Conservation (phyloP, 2,329 filamentous ascomycete genomes). For the Botrytis tulipae region DNA sequence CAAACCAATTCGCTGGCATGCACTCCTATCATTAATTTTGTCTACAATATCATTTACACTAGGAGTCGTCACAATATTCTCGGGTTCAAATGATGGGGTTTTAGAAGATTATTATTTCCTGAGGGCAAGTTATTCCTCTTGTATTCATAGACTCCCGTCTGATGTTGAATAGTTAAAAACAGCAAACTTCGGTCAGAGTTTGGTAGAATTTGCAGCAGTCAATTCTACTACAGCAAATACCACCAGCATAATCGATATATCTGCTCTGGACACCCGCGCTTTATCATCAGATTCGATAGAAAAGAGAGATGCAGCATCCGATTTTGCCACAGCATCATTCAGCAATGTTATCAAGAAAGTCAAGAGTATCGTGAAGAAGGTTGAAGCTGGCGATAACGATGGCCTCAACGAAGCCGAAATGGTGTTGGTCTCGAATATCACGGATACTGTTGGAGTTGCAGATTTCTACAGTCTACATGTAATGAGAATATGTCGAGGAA, state of each 20-base stretch:
- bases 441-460: background rate
- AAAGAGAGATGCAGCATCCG: background rate
- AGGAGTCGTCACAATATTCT: background rate
- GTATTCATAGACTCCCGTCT: background rate
- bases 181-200: background rate
- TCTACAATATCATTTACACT: background rate
- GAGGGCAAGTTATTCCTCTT: background rate
- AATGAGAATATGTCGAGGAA: slow-evolving; percentile 1
- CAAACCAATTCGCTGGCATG: background rate
- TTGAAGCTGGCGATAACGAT: background rate
- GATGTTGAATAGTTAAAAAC: background rate
- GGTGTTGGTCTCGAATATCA: background rate
- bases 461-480: slow-evolving; percentile 12
- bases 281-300: background rate
- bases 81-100: background rate
- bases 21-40: background rate
- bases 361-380: background rate
- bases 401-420: background rate
- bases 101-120: background rate
- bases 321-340: background rate
- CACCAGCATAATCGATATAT: background rate
- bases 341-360: background rate
- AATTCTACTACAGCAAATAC: background rate
- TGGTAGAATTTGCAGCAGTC: background rate
- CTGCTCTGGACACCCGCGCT: background rate